These are phyloP conservation scores for Colletotrichum truncatum DNA, from an alignment of 2,329 filamentous ascomycete species.

Conservation along the genomic window DNA sequence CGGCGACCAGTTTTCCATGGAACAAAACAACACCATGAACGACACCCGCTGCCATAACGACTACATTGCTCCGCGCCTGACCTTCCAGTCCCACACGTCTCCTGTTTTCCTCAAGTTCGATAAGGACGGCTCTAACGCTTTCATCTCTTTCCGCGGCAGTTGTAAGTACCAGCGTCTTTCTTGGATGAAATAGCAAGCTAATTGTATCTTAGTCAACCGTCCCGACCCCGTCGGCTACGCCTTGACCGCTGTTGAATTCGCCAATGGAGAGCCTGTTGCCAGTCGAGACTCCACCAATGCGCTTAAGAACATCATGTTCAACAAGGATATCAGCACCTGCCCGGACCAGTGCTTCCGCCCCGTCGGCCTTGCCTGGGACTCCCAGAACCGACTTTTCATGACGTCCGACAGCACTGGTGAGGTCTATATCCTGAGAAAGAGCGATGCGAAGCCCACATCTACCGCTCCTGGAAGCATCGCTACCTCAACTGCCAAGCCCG, in stretches of 20 bases:
- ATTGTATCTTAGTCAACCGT: conserved; percentile 46
- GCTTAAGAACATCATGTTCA: conserved; percentile 63
- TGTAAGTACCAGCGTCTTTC: conserved; percentile 55
- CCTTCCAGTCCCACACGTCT: conserved; percentile 72
- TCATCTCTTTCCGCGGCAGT: conserved; percentile 76
- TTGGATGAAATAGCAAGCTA: conserved; percentile 9
- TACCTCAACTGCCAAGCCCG: conserved; percentile 5
- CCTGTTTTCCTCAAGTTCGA: conserved; percentile 78
- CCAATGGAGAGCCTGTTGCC: conserved; percentile 50
- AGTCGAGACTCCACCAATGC: conserved; percentile 53
- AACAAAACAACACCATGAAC: conserved; percentile 45
- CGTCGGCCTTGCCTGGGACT: conserved; percentile 64
- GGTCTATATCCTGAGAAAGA: conserved; percentile 63
- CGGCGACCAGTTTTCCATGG: conserved; percentile 60
- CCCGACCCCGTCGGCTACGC: conserved; percentile 56
- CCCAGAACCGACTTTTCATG: conserved; percentile 66
- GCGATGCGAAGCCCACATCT: conserved; percentile 4
- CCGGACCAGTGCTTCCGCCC: conserved; percentile 70
- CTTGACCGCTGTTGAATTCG: conserved; percentile 52
- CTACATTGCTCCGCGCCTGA: conserved; percentile 62
- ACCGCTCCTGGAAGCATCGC: conserved; percentile 19
- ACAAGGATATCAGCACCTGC: conserved; percentile 61
- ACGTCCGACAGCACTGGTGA: conserved; percentile 72
- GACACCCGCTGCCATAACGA: conserved; percentile 54
- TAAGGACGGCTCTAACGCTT: conserved; percentile 64